Conservation (phyloP, 2,329 filamentous ascomycete species). For the Phialophora expanda region DNA sequence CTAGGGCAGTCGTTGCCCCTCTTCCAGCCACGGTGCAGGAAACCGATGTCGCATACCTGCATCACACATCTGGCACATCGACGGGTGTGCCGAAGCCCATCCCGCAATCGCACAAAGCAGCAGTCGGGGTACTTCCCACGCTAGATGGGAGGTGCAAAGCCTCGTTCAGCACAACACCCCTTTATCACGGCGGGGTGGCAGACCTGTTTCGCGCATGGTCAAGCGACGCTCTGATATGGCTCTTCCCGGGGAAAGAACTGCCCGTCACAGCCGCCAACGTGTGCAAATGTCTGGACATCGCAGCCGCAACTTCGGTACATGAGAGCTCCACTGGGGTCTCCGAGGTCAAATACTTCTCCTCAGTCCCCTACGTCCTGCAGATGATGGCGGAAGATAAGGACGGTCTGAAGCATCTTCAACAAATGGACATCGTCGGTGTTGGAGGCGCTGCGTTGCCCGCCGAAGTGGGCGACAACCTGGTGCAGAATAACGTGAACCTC, state of each 20-base stretch:
- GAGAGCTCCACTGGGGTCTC: constrained; percentile 32
- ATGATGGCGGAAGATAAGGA: constrained; percentile 54
- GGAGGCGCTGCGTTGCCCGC: constrained; percentile 65
- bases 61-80: constrained; percentile 70
- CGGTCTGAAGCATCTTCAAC: constrained; percentile 52
- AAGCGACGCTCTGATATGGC: constrained; percentile 63
- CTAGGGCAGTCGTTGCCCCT: not conserved
- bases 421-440: constrained; percentile 67
- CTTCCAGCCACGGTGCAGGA: constrained; percentile 25
- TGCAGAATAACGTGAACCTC: constrained; percentile 59
- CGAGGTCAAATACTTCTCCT: constrained; percentile 63
- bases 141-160: constrained; percentile 51
- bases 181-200: constrained; percentile 69
- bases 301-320: constrained; percentile 29
- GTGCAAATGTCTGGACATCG: constrained; percentile 51
- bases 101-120: constrained; percentile 61
- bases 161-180: constrained; percentile 68
- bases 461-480: constrained; percentile 60
- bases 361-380: constrained; percentile 64
- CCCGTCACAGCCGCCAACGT: constrained; percentile 65
- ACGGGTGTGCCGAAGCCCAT: constrained; percentile 68
- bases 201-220: constrained; percentile 68
- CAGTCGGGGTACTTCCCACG: constrained; percentile 60
- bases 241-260: constrained; percentile 62
- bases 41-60: constrained; percentile 60